Conservation (phyloP, 768 basidiomycete species). For the Phanerochaete sordida region DNA sequence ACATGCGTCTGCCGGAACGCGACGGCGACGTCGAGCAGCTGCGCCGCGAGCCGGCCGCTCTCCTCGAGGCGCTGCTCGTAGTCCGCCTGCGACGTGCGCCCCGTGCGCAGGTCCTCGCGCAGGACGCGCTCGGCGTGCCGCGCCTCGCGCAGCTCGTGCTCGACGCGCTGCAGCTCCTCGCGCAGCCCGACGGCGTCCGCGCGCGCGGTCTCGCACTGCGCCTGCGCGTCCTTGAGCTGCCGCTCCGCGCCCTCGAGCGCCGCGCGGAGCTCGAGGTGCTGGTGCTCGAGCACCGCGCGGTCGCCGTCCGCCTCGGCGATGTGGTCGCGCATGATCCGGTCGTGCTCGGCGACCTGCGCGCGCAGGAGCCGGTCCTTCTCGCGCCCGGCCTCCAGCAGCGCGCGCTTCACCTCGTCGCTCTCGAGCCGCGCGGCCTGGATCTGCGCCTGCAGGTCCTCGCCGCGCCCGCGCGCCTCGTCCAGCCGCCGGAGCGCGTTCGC, state of each 20-base stretch:
- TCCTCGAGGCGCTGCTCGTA: conserved; percentile 67
- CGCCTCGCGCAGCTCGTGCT: conserved; percentile 67
- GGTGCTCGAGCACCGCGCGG: conserved; percentile 87
- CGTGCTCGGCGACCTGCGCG: conserved; percentile 67
- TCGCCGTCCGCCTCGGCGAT: conserved; percentile 93
- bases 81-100: conserved; percentile 62
- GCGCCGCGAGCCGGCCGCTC: conserved; percentile 67
- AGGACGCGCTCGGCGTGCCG: conserved; percentile 64
- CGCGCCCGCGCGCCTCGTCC: conserved; percentile 70
- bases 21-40: conserved; percentile 78
- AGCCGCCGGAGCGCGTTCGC: conserved; percentile 64
- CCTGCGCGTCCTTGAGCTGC: conserved; percentile 59
- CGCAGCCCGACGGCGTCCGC: conserved; percentile 66
- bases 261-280: conserved; percentile 70
- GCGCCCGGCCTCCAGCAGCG: conserved; percentile 60
- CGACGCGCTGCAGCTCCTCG: conserved; percentile 69
- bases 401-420: conserved; percentile 64
- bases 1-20: conserved; percentile 74
- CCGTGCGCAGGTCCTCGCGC: conserved; percentile 70
- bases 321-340: conserved; percentile 75
- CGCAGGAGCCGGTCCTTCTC: conserved; percentile 81
- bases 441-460: conserved; percentile 74
- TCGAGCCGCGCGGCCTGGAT: conserved; percentile 68
- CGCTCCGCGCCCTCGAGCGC: conserved; percentile 57
- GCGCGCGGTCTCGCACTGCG: conserved; percentile 59